These are phyloP conservation scores for Trametes sp. DNA, from an alignment of 1,284 basidiomycete genomes.

Conservation along the genomic window DNA sequence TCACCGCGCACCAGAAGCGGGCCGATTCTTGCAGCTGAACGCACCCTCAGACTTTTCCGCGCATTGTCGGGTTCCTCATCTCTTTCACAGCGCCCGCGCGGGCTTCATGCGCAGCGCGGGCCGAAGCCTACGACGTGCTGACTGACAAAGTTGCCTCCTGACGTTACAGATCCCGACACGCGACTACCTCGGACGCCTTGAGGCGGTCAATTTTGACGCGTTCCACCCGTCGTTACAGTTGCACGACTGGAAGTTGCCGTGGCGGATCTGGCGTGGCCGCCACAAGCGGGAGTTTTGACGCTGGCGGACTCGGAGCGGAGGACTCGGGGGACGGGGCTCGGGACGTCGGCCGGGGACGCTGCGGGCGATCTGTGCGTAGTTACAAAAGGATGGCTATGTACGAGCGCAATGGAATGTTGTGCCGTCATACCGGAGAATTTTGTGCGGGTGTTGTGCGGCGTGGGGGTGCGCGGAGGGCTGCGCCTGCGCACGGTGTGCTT, in stretches of 20 bases:
- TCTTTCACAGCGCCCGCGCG: conserved; percentile 17
- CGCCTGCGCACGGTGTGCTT: not conserved
- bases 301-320: not conserved
- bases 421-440: conserved; percentile 17
- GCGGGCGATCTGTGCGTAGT: conserved; percentile 16
- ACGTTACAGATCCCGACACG: conserved; percentile 73
- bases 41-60: too few species aligned
- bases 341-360: conserved; percentile 13
- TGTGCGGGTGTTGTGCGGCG: conserved; percentile 1
- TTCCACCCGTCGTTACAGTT: conserved; percentile 76
- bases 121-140: conserved; percentile 25
- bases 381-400: not conserved
- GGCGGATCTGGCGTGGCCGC: conserved; percentile 83
- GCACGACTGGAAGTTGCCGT: conserved; percentile 88
- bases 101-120: conserved; percentile 18
- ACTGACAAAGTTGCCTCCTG: conserved; percentile 22
- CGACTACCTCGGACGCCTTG: conserved; percentile 77
- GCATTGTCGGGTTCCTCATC: too few species aligned
- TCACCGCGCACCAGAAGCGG: too few species aligned
- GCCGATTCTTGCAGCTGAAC: too few species aligned
- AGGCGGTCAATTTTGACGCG: conserved; percentile 84
- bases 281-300: conserved; percentile 64
- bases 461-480: not conserved
- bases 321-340: conserved; percentile 4
- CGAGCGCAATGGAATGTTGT: conserved; percentile 9